phyloP scores from a whole-genome alignment of 1,139 yeast species.

The Nakaseomyces delphensis region DNA sequence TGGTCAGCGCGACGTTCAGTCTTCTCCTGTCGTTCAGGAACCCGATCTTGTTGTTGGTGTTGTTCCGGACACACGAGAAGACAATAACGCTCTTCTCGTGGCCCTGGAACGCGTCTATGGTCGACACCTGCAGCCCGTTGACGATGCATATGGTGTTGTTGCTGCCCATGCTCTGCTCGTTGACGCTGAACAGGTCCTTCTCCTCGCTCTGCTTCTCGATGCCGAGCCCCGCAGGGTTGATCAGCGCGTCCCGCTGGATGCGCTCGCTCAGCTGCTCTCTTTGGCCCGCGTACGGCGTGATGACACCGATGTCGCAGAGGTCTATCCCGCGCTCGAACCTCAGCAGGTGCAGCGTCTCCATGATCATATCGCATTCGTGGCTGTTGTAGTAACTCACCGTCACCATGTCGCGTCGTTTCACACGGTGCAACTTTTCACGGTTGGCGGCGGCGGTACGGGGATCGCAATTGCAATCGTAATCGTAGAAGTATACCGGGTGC shows the following conservation, averaged over 20 bases:
- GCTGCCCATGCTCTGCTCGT: conserved; percentile 23
- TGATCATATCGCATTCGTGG: conserved; percentile 44
- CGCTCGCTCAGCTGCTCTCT: conserved; percentile 50
- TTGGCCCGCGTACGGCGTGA: conserved; percentile 69
- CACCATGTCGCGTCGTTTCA: conserved; percentile 36
- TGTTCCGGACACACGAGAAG: conserved; percentile 55
- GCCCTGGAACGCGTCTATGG: conserved; percentile 62
- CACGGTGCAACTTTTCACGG: conserved; percentile 24
- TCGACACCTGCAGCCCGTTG: conserved; percentile 59
- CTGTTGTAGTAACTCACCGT: conserved; percentile 40
- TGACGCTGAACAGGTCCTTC: conserved; percentile 39
- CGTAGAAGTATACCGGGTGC: conserved; percentile 51
- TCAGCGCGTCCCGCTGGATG: conserved; percentile 42
- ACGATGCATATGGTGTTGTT: conserved; percentile 46
- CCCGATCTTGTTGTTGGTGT: conserved; percentile 44
- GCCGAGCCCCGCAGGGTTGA: conserved; percentile 47
- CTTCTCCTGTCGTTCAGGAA: conserved; percentile 51
- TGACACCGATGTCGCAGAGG: conserved; percentile 49
- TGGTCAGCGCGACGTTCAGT: conserved; percentile 54
- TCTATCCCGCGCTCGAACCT: conserved; percentile 47
- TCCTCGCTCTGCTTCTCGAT: conserved; percentile 47
- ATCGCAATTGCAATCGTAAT: conserved; percentile 36
- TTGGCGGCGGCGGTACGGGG: too few relatives aligned
- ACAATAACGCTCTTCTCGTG: conserved; percentile 52
- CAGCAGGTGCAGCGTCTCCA: conserved; percentile 41